These are phyloP conservation scores for Naumovozyma castellii DNA, from an alignment of 805 yeast genomes.

Conservation along the genomic window DNA sequence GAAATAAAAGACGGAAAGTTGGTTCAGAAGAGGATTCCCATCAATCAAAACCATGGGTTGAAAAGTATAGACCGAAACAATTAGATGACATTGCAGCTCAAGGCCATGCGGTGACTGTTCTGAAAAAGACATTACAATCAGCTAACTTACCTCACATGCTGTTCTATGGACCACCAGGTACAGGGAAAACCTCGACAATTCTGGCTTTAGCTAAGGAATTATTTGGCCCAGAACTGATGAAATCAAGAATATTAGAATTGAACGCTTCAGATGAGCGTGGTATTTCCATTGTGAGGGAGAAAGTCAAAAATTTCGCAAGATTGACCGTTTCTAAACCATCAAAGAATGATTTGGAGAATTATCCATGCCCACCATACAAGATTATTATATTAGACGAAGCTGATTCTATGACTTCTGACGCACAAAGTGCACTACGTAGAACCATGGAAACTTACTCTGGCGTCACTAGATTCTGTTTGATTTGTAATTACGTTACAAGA, in stretches of 20 bases:
- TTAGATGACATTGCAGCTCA: conserved; percentile 87
- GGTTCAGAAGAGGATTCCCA: conserved; percentile 13
- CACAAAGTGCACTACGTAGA: conserved; percentile 89
- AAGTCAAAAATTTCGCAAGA: conserved; percentile 79
- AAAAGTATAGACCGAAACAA: conserved; percentile 83
- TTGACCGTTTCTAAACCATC: conserved; percentile 75
- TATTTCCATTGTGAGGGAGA: conserved; percentile 76
- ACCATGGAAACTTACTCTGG: conserved; percentile 87
- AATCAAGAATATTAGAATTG: conserved; percentile 66
- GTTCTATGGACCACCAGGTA: conserved; percentile 91
- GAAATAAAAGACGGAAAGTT: conserved; percentile 24
- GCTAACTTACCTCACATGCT: conserved; percentile 87
- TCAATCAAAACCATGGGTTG: conserved; percentile 74
- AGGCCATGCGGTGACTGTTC: conserved; percentile 75
- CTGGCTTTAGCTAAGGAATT: conserved; percentile 72
- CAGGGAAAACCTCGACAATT: conserved; percentile 85
- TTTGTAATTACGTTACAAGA: conserved; percentile 93
- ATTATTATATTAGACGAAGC: conserved; percentile 90
- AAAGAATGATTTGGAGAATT: conserved; percentile 52
- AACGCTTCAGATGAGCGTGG: conserved; percentile 92
- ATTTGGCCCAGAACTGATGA: conserved; percentile 63
- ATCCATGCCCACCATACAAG: conserved; percentile 96
- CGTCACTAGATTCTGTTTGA: conserved; percentile 85
- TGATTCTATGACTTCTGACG: conserved; percentile 95
- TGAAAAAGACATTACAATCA: conserved; percentile 66